Conservation (phyloP, 2,329 filamentous ascomycete genomes). For the Xylaria sp. region DNA sequence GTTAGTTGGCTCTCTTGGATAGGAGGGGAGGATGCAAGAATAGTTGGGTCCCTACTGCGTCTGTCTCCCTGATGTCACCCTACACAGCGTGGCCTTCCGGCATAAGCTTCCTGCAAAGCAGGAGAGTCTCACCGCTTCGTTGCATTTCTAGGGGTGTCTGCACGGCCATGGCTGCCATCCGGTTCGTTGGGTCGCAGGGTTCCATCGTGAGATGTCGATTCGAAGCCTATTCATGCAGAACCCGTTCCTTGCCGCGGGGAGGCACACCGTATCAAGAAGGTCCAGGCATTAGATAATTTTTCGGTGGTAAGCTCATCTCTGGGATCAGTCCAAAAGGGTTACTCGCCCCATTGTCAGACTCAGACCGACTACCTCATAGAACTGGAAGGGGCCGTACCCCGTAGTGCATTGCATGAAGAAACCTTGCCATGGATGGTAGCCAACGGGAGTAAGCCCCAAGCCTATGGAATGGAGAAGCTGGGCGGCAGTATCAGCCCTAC, state of each 20-base stretch:
- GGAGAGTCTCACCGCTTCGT: neutral
- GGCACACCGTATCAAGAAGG: neutral
- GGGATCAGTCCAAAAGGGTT: neutral
- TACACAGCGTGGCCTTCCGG: neutral
- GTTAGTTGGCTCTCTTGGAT: neutral
- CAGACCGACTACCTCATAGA: neutral
- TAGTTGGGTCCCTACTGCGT: neutral
- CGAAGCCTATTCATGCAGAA: neutral
- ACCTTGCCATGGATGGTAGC: neutral
- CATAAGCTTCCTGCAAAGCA: conserved; percentile 5
- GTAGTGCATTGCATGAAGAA: neutral
- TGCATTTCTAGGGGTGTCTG: neutral
- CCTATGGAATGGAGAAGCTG: neutral
- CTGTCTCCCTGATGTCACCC: neutral
- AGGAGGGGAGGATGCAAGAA: neutral
- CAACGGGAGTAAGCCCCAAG: conserved; percentile 2
- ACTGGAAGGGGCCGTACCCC: neutral
- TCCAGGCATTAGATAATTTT: neutral
- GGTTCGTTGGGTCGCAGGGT: neutral
- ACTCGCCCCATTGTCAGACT: neutral
- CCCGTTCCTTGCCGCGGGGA: neutral
- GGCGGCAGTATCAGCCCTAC: conserved; percentile 21
- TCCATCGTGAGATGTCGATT: neutral
- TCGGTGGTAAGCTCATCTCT: neutral
- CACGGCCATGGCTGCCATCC: neutral